Evolutionary conservation across 2,329 filamentous ascomycete genomes (phyloP), one percentile per base, ranked within the genome.

Genomic region (Fusarium sp.): DNA sequence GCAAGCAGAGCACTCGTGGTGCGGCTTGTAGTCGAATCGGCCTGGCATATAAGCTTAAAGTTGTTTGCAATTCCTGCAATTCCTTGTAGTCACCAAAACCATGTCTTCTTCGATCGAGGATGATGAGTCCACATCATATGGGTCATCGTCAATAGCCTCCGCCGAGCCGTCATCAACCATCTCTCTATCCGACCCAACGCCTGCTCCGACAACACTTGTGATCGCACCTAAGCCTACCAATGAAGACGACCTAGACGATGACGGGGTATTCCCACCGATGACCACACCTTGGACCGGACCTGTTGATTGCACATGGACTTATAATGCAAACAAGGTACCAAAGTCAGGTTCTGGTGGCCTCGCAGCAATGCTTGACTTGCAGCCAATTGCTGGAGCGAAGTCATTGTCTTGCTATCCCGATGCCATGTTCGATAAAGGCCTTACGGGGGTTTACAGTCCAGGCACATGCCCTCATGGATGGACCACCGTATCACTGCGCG

Each of bases 371-470:
- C 73, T 84, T 20, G 83, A 84, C 62, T 62, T 83, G 42, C 78
- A 82, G 50, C 81, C 83, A 13, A 77, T 80, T 26, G 66, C 78
- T n/a, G 81, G 77, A 15, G 82, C 81, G 12, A 82, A 77, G 36
- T 83, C 82, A 5, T 73, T 84, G 51, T 83, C 83, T 6, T 84
- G 83, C 63, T 84, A 84, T 64, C 83, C 83, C 2, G 78, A 82
- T 41, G 80, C 80, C 71, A 84, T 84, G 83, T 84, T 84, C 59
- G 75, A 72, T 10, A 77, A 78, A 20, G 80, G 78, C 18, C 78
- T 79, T 26, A 84, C 81, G 8, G 83, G 83, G 28, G 79, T 83
- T 10, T 84, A 83, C 41, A 84, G 83, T 55, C 83, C 83, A 15
- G 83, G 78, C 6, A 82, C 81, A 32, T 84, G 83, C 51, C 83